Evolutionary conservation across 176 grass and related monocot genomes (phyloP), one percentile per base, ranked within the genome.

Genomic region (Melocanna baccifera): DNA sequence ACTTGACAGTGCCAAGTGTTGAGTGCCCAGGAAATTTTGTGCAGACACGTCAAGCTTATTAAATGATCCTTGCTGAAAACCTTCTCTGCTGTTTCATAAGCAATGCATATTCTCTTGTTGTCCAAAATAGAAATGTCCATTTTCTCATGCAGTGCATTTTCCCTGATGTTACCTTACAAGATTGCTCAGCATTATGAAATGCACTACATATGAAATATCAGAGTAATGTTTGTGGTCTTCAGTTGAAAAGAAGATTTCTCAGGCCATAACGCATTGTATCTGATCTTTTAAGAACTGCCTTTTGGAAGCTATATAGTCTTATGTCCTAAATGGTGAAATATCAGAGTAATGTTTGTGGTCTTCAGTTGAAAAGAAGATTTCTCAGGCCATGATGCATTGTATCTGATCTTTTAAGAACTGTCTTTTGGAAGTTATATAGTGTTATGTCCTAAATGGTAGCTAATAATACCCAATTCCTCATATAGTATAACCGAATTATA

Each of bases 1-100:
- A 48, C 52, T 76, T 81, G 34, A 45, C 52, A 55, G 61, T 69
- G 53, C 9, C 55, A 80, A 51, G 62, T 9, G 20, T 14, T 62
- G 53, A 3, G 59, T 82, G 41, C 26, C 1, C 6, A 51, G 63
- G 41, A 75, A 80, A 77, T 61, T 71, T 62, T 69, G 32, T n/a
- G 13, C 14, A 3, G 23, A 62, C 62, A 61, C 42, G 9, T 75
- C 36, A 28, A 51, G 23, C 69, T 69, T 40, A 39, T 28, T 16
- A 18, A 74, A 83, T 83, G 30, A 74, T 78, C 52, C 39, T 59
- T 77, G 37, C 36, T 40, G 65, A 41, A 86, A 69, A 48, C 28
- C 58, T 63, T 71, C 56, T 65, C 79, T 59, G 73, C 83, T 67
- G 37, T 53, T 61, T 86, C 77, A 81, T 81, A 76, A 71, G 43